Base-by-base conservation (phyloP, 2,329 filamentous ascomycete genomes). In the Fusarium clavum region DNA sequence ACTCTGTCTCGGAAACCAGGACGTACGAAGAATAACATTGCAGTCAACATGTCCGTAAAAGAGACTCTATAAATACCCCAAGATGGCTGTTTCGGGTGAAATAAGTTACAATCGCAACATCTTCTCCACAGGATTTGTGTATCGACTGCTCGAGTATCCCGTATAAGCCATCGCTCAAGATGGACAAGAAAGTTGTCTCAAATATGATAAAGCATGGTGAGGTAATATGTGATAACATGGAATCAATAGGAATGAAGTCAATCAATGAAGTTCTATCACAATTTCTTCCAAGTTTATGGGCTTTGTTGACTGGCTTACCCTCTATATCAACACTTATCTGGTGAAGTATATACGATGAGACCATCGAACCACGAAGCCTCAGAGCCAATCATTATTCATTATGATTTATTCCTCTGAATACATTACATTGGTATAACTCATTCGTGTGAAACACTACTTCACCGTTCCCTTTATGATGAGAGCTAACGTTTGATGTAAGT, bases 201-300 rank as follows among this genome's bases (percentile, higher is more conserved):
- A 12, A 18, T n/a, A n/a, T n/a, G 18, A 38, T 1, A n/a, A 38
- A n/a, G 34, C 18, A 11, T 1, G 3, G 3, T 11, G 10, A n/a
- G 18, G 10, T 6, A 11, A 5, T 38, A 10, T 38, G 2, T 38
- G 3, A 12, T n/a, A 10, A 1, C 10, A 7, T 12, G 34, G n/a
- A 1, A n/a, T 1, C 3, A 38, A 10, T 12, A 38, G 18, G 11
- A 38, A n/a, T 0, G 3, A 38, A n/a, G 2, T 7, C 5, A 12
- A 2, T 12, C 5, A 11, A n/a, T n/a, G 10, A 38, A 4, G 18
- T 12, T 7, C 10, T 38, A 38, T 7, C 34, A 12, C 10, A n/a
- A 7, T 38, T 34, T 16, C 10, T 3, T 38, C 0, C 11, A n/a
- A n/a, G 3, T 11, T 18, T n/a, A 38, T 11, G 16, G 18, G 34